Conservation (phyloP, 352 stramenopile species). For the Pythium dissimile region DNA sequence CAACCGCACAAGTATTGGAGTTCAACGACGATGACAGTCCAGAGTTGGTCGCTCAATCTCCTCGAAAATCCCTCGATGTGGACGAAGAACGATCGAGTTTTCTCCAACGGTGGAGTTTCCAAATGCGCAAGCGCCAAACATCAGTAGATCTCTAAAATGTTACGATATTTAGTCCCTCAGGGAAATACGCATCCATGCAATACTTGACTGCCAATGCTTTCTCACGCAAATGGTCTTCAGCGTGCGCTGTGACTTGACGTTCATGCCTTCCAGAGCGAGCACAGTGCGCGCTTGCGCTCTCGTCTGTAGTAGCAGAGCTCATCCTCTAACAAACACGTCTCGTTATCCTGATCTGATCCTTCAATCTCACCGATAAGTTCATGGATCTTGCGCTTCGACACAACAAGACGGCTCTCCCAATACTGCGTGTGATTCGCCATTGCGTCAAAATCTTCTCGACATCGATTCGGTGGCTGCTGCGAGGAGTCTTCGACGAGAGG, state of each 20-base stretch:
- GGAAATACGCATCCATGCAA: too few relatives aligned
- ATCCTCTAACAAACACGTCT: constrained; percentile 1
- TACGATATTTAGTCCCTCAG: too few relatives aligned
- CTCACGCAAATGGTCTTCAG: background rate
- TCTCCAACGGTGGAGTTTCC: background rate
- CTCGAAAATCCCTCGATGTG: background rate
- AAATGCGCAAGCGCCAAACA: background rate
- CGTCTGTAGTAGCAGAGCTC: constrained; percentile 17
- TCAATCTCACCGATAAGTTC: constrained; percentile 10
- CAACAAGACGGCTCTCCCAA: constrained; percentile 13
- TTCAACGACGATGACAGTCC: background rate
- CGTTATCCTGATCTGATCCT: background rate
- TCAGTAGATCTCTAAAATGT: background rate
- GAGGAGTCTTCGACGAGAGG: background rate
- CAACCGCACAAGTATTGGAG: background rate
- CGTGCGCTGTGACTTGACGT: background rate
- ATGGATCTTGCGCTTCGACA: constrained; percentile 16
- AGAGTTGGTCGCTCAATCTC: background rate
- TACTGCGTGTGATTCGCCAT: constrained; percentile 7
- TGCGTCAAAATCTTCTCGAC: background rate
- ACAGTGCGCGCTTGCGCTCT: constrained; percentile 11
- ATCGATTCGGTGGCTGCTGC: background rate
- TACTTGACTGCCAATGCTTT: too few relatives aligned
- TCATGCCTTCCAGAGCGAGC: background rate
- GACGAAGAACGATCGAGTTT: background rate